These are phyloP conservation scores for Eragrostis curvula DNA, from an alignment of 176 grass and related monocot species.

Conservation along the genomic window DNA sequence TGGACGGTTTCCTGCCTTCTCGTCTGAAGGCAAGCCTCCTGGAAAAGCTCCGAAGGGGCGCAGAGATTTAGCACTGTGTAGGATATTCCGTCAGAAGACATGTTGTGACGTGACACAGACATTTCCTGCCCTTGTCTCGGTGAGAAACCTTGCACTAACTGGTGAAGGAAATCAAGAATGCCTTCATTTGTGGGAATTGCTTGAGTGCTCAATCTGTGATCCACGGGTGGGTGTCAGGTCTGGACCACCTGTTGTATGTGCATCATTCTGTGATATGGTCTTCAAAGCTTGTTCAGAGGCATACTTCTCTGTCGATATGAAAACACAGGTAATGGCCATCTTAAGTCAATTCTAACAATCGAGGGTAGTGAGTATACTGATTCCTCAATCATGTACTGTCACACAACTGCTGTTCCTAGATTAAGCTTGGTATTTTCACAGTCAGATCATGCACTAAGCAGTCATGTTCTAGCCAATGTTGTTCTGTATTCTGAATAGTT, in stretches of 20 bases:
- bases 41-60: conserved; percentile 68
- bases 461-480: background rate
- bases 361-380: background rate
- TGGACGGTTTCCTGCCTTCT: conserved; percentile 77
- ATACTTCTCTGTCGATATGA: conserved; percentile 78
- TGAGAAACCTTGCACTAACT: conserved; percentile 83
- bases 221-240: conserved; percentile 66
- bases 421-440: conserved; percentile 25
- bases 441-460: conserved; percentile 21
- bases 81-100: conserved; percentile 84
- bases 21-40: conserved; percentile 73
- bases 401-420: background rate
- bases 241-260: conserved; percentile 78
- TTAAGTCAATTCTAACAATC: conserved; percentile 20
- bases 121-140: conserved; percentile 68
- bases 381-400: conserved; percentile 16
- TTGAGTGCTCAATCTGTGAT: conserved; percentile 97
- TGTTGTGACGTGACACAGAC: conserved; percentile 88
- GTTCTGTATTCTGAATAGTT: conserved; percentile 28
- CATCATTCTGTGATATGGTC: conserved; percentile 88
- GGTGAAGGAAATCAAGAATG: conserved; percentile 89
- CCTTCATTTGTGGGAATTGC: conserved; percentile 91
- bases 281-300: conserved; percentile 78
- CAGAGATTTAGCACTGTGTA: conserved; percentile 81
- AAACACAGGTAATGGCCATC: conserved; percentile 75